These are phyloP conservation scores for Fusarium sp. DNA, from an alignment of 2,329 filamentous ascomycete genomes.

Conservation along the genomic window DNA sequence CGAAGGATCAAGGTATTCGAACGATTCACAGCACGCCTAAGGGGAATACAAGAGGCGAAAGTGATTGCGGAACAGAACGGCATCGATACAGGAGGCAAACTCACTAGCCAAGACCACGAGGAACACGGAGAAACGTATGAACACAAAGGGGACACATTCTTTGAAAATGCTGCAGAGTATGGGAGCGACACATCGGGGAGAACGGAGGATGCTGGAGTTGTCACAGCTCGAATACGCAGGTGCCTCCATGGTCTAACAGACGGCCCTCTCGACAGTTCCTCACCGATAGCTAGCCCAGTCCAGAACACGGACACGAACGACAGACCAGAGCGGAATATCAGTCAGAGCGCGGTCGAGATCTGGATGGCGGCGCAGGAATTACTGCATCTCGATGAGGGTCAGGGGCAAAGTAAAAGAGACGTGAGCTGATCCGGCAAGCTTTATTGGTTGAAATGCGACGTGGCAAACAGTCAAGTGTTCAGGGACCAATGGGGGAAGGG, in stretches of 20 bases:
- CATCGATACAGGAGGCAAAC: neutral
- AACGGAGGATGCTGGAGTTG: conserved; percentile 47
- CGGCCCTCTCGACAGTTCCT: conserved; percentile 22
- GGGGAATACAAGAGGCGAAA: conserved; percentile 50
- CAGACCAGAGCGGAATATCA: conserved; percentile 27
- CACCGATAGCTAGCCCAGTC: neutral
- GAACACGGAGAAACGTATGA: neutral
- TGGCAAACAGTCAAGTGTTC: conserved; percentile 12
- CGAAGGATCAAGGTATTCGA: conserved; percentile 65
- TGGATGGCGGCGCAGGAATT: conserved; percentile 55
- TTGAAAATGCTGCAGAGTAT: conserved; percentile 7
- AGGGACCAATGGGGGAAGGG: neutral
- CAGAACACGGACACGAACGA: neutral
- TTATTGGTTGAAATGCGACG: conserved; percentile 1
- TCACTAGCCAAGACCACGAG: neutral
- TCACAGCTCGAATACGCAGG: conserved; percentile 49
- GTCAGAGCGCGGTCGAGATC: conserved; percentile 48
- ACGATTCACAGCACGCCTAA: conserved; percentile 57
- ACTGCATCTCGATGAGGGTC: conserved; percentile 45
- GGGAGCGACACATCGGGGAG: conserved; percentile 45
- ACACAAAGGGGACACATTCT: neutral
- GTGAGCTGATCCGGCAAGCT: neutral
- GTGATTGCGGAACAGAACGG: conserved; percentile 7
- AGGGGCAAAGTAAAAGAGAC: conserved; percentile 1
- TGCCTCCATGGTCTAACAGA: conserved; percentile 45